Base-by-base conservation (phyloP, 140 eudicot genomes). In the Bidens hawaiensis region DNA sequence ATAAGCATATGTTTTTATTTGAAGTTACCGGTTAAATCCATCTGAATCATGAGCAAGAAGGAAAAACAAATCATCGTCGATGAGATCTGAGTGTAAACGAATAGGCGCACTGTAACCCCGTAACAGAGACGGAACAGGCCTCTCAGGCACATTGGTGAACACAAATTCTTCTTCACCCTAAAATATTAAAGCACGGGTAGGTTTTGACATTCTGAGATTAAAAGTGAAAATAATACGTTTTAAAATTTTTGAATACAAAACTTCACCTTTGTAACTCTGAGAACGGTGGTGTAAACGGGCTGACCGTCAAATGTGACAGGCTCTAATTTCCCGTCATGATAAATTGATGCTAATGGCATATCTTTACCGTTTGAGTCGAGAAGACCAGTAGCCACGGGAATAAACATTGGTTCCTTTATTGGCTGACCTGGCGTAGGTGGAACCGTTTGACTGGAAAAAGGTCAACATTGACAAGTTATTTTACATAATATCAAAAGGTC, bases 31-130 rank as follows among this genome's bases (percentile, higher is more conserved):
- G 65, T 93, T 93, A 60, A 93, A 93, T 75, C 75, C 99, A 79
- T 93, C 96, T 22, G 95, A 93, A 84, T 93, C 99, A 74, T 93
- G 86, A 62, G 99, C 99, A 69, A 88, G 95, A 69, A 93, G 97
- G 83, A 93, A 88, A 79, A 79, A 80, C 30, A 93, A 67, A 77
- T 88, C 95, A 22, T 61, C 56, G 23, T 93, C 99, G 5, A 86
- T 78, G 31, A 93, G 89, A 77, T 93, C 99, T 51, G 97, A 82
- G 54, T 88, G 79, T 46, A 93, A 84, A 4, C 95, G 94, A 31
- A 93, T 82, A 21, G 99, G 99, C 71, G 97, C 96, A 71, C 99
- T 93, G 62, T 82, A 93, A 68, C 95, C 99, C 68, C 99, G 67
- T 31, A 93, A 71, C 36, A 93, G 64, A 63, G 99, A 93, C 21